These are phyloP conservation scores for Guillardia theta DNA, from an alignment of 78 protist genomes.

Conservation along the genomic window DNA sequence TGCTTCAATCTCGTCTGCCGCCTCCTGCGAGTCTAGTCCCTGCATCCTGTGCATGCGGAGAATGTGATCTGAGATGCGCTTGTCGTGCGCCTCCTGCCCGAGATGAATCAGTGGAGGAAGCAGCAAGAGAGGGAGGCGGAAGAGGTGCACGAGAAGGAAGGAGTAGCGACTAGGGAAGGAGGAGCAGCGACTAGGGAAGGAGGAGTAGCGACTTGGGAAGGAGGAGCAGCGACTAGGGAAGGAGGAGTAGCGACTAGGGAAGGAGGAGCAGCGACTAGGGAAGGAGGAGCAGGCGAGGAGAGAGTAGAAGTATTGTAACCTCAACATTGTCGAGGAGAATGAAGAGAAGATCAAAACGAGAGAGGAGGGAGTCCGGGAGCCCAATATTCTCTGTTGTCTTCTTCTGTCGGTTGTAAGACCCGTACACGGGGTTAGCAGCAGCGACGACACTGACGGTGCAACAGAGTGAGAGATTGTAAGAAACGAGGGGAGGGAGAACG, in stretches of 20 bases:
- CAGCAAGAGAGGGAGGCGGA: too few relatives aligned
- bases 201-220: too few relatives aligned
- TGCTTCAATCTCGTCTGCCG: neutral
- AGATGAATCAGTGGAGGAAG: too few relatives aligned
- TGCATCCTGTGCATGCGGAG: slow-evolving; percentile 83
- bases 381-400: slow-evolving; percentile 72
- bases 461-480: too few relatives aligned
- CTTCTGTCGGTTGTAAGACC: slow-evolving; percentile 52
- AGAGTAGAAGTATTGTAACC: too few relatives aligned
- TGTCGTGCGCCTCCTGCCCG: slow-evolving; percentile 50
- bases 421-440: slow-evolving; percentile 99
- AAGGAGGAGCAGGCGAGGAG: neutral
- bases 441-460: slow-evolving; percentile 98
- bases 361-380: slow-evolving; percentile 97
- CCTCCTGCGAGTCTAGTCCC: neutral
- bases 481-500: neutral
- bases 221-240: too few relatives aligned
- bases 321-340: slow-evolving; percentile 87
- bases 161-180: too few relatives aligned
- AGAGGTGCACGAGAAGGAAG: too few relatives aligned
- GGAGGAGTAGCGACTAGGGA: too few relatives aligned
- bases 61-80: slow-evolving; percentile 67
- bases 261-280: too few relatives aligned
- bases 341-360: slow-evolving; percentile 99
- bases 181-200: too few relatives aligned